A percentile compares a stretch with the other conserved stretches of the same genome.
Conservation (phyloP, 305 asterid species). For the Fraxinus angustifolia region DNA sequence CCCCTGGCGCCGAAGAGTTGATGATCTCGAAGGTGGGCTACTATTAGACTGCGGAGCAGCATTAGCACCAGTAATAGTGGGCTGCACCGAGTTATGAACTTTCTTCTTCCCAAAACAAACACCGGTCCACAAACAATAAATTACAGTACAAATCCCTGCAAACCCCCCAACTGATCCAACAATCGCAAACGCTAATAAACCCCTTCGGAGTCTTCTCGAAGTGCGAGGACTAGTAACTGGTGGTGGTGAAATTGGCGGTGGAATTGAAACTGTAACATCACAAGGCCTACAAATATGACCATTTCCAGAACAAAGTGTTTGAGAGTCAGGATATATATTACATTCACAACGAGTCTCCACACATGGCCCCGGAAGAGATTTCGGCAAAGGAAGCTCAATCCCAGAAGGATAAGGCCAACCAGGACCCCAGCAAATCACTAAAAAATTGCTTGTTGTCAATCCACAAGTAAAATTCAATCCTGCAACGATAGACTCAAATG, state of each 20-base stretch:
- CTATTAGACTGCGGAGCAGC: constrained; percentile 40
- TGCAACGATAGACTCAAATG: constrained; percentile 75
- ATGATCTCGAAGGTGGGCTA: constrained; percentile 68
- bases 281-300: constrained; percentile 80
- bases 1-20: constrained; percentile 77
- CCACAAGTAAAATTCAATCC: constrained; percentile 83
- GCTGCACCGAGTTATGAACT: constrained; percentile 87
- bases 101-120: constrained; percentile 82
- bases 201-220: constrained; percentile 48
- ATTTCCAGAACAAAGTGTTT: constrained; percentile 61
- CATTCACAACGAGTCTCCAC: constrained; percentile 48
- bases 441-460: constrained; percentile 58
- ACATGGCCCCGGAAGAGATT: constrained; percentile 78
- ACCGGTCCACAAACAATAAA: constrained; percentile 72
- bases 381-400: constrained; percentile 43
- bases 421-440: constrained; percentile 90
- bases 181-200: constrained; percentile 64
- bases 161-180: constrained; percentile 78
- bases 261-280: constrained; percentile 32
- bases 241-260: constrained; percentile 29
- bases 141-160: constrained; percentile 63
- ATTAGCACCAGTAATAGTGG: constrained; percentile 48
- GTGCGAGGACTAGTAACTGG: constrained; percentile 5
- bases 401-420: constrained; percentile 57
- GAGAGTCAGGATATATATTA: constrained; percentile 65